A percentile compares a stretch with the other conserved stretches of the same genome.
Evolutionary conservation across 495 filamentous ascomycete species (phyloP).

Genomic region (Penicillium samsonianum): DNA sequence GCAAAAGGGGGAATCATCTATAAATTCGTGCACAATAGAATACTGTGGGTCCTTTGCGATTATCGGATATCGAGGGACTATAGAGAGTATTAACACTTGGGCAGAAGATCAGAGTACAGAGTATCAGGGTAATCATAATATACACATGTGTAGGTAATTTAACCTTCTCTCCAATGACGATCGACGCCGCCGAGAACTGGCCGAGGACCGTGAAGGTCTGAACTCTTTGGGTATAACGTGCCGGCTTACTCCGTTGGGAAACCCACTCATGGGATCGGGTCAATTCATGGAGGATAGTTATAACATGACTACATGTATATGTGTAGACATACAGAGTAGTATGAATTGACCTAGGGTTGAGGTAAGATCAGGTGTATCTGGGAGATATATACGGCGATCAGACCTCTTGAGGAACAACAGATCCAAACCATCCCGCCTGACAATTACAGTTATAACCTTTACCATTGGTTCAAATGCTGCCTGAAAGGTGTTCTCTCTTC

Average conservation of each 20-base stretch:
- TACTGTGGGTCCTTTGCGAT: not conserved
- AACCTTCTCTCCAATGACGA: constrained; percentile 37
- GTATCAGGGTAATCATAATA: not conserved
- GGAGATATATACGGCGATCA: constrained; percentile 12
- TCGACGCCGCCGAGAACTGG: constrained; percentile 25
- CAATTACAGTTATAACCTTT: not conserved
- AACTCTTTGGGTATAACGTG: constrained; percentile 29
- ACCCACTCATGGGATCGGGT: not conserved
- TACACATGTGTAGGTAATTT: constrained; percentile 31
- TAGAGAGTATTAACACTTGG: no score
- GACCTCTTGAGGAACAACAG: constrained; percentile 11
- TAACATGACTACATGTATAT: no score
- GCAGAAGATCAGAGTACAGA: no score
- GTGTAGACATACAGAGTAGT: no score
- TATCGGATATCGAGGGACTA: not conserved
- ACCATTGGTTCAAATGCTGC: not conserved
- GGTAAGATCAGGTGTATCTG: not conserved
- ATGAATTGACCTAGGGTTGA: not conserved
- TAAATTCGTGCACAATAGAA: not conserved
- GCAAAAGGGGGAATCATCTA: not conserved
- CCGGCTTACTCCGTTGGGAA: constrained; percentile 11
- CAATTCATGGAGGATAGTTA: no score
- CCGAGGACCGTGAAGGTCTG: constrained; percentile 27
- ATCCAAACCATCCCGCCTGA: not conserved
- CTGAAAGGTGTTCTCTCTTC: not conserved